Evolutionary conservation across 2,329 filamentous ascomycete species (phyloP), one percentile per base, ranked within the genome.

Genomic region (Coniochaeta sp.): DNA sequence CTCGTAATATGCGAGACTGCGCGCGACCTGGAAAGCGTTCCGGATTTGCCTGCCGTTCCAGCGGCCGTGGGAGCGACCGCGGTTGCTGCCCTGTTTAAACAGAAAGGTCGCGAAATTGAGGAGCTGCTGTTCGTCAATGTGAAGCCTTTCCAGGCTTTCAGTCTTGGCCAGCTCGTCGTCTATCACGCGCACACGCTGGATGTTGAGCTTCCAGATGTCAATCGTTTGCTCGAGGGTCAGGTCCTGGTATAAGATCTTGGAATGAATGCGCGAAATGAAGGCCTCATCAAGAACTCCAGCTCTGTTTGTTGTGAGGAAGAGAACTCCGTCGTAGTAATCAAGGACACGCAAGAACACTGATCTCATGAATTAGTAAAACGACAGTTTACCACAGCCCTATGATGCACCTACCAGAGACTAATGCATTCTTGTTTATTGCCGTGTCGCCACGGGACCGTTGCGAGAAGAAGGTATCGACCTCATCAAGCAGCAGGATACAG

Each of bases 401-500:
- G 3, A 30, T 19, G 14, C 12, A 38, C 69, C 66, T 26, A 74
- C 68, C 73, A 66, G 63, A 74, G 63, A n/a, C 72, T 58, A 62
- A 65, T 60, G 57, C 73, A 67, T 62, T 75, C 64, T 69, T 74
- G 65, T 61, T 61, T 9, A 69, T 52, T 14, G 40, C 42, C 22
- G 40, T 19, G 40, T 72, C 64, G 8, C 60, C 58, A 4, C 55
- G 56, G 3, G 60, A 60, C 4, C 71, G 59, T 58, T 64, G 61
- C 9, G 65, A 63, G n/a, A 79, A 71, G 65, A 78, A 79, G n/a
- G 77, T 73, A 19, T 79, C 77, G 0, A 73, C 72, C 56, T 77
- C 73, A 7, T 74, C 74, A 1, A 77, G 63, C 2, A 77, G 65
- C 0, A 79, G 62, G 0, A 79, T 72, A 17, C 72, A 74, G 54